Evolutionary conservation across 208 protist species (phyloP), one percentile per base, ranked within the genome.

Genomic region (Kentomonas sorsogonicus): DNA sequence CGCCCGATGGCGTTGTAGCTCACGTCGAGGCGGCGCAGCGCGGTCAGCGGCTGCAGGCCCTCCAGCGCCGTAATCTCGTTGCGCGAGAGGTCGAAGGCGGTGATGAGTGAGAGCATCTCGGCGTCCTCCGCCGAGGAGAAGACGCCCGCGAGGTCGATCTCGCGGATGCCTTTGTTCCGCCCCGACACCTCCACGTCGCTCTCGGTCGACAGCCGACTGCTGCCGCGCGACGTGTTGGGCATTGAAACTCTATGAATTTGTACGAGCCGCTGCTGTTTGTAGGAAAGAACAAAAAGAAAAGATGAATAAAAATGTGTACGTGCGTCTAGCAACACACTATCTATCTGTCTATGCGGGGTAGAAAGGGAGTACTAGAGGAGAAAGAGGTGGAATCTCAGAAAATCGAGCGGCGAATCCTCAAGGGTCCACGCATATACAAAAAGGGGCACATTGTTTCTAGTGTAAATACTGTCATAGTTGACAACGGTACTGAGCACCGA

Each of bases 61-160:
- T 69, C 56, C 23, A 91, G 57, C 33, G 67, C 53, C 39, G 72
- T 52, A 31, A 94, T 77, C 25, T 79, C 63, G 43, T 94, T 94
- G 39, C 77, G 83, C 0, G 87, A 94, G 31, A 94, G 70, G 52
- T 94, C 87, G 50, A 91, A 86, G 41, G 76, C 80, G 13, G 80
- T 91, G 65, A 94, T 85, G 43, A 81, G 63, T 0, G 66, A 18
- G 3, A 94, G 72, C 55, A 86, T 68, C 36, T 69, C 57, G 7
- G 60, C 66, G 47, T 90, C 79, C 46, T 89, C 64, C 0, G 67
- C 23, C 11, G 69, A 76, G 22, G 72, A 60, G 44, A 94, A 82
- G 11, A 90, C 86, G 30, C 61, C 48, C 7, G 53, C 71, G n/a
- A 94, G 74, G 57, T 94, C 86, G 53, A 94, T 89, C 3, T 60